Evolutionary conservation across 2,329 filamentous ascomycete species (phyloP).

Genomic region (Cercospora janseana): DNA sequence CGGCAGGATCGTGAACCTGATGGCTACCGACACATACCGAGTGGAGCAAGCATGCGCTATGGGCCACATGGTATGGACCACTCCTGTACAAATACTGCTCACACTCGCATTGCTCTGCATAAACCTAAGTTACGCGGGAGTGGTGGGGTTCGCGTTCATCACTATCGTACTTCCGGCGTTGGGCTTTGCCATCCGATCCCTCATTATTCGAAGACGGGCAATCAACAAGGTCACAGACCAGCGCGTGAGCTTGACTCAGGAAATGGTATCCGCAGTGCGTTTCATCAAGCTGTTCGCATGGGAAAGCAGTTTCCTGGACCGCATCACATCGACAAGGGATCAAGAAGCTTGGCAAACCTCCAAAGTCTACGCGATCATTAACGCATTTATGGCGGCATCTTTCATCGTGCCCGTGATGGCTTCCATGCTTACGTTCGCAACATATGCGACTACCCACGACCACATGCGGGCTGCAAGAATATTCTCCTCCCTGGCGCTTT

Average conservation of each 20-base stretch:
- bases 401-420: slow-evolving; percentile 89
- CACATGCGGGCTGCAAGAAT: slow-evolving; percentile 73
- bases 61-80: slow-evolving; percentile 89
- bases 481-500: slow-evolving; percentile 90
- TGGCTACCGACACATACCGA: slow-evolving; percentile 93
- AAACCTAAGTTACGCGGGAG: slow-evolving; percentile 85
- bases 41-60: slow-evolving; percentile 84
- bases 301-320: slow-evolving; percentile 81
- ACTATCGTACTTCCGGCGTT: slow-evolving; percentile 75
- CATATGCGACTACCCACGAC: slow-evolving; percentile 59
- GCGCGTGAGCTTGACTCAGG: slow-evolving; percentile 84
- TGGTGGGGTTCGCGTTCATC: slow-evolving; percentile 82
- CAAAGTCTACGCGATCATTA: slow-evolving; percentile 74
- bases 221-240: slow-evolving; percentile 97
- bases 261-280: slow-evolving; percentile 84
- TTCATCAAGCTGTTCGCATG: slow-evolving; percentile 98
- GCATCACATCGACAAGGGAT: slow-evolving; percentile 69
- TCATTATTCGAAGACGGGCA: slow-evolving; percentile 70
- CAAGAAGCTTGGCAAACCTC: slow-evolving; percentile 83
- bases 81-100: slow-evolving; percentile 73
- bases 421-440: slow-evolving; percentile 93
- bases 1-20: slow-evolving; percentile 84
- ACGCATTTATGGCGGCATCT: slow-evolving; percentile 78
- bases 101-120: slow-evolving; percentile 77
- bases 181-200: slow-evolving; percentile 69